Base-by-base conservation (phyloP, 1,139 yeast species). In the Meyerozyma athensensis region DNA sequence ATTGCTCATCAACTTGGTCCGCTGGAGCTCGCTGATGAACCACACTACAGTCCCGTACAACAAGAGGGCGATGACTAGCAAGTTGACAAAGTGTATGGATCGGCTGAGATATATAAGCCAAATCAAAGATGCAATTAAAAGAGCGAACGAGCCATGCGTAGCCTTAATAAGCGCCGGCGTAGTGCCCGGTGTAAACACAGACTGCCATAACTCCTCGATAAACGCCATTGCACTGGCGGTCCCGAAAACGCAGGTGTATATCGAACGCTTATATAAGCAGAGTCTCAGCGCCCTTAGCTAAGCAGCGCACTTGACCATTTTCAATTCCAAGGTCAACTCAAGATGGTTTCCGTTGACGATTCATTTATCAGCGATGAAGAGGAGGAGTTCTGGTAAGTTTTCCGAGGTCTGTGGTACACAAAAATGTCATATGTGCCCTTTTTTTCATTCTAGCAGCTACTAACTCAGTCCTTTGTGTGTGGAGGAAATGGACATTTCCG, bases 401-500 rank as follows among this genome's bases (percentile, higher is more conserved):
- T 4, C 20, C 8, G 17, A 26, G 6, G 8, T 8, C 7, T 12
- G 8, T 6, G 9, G 4, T 13, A 9, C 23, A 16, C 30, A 21
- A 7, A 17, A 7, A 19, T 12, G 34, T 7, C 13, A 21, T 17
- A 19, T 21, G 12, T 14, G 6, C 26, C 19, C 10, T 9, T 19
- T 6, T n/a, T 24, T 10, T 17, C 14, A n/a, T 19, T 4, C 17
- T 16, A 7, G 16, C 21, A 26, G 19, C 26, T 53, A 58, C 62
- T 58, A 58, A 55, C 56, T 6, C 46, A 64, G 95, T 65, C 98
- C 97, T 43, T 76, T 92, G 46, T 92, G 98, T 69, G 94, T 89
- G 55, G 98, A 92, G 63, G 97, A 92, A 58, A 81, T 92, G 90
- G 98, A 92, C 61, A 80, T 90, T 33, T 84, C 96, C 14, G 98